These are phyloP conservation scores for Stachybotrys chlorohalonatus DNA, from an alignment of 2,329 filamentous ascomycete genomes.

Conservation along the genomic window DNA sequence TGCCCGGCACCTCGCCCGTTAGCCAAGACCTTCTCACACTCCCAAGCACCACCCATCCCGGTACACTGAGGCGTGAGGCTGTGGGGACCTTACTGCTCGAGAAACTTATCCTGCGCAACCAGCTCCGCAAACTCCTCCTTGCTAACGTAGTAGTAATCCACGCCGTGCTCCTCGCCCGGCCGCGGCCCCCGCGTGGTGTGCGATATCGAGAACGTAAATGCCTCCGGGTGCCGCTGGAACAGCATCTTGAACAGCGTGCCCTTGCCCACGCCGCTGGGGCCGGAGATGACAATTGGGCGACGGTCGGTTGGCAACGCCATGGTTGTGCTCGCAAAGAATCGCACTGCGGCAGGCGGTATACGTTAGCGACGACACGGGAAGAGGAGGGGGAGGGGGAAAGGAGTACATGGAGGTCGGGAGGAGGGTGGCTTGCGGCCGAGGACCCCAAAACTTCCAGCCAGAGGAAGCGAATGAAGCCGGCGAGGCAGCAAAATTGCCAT, in stretches of 20 bases:
- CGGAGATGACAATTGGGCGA: slow-evolving; percentile 68
- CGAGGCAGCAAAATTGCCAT: neutral
- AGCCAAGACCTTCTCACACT: neutral
- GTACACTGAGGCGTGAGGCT: neutral
- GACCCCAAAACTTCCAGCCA: neutral
- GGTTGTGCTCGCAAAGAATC: no score
- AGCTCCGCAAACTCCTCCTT: slow-evolving; percentile 58
- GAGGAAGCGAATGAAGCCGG: neutral
- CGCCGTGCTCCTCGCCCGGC: slow-evolving; percentile 64
- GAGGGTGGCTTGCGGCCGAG: neutral
- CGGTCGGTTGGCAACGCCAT: slow-evolving; percentile 28
- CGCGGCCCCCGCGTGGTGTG: slow-evolving; percentile 78
- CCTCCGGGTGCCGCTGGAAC: slow-evolving; percentile 45
- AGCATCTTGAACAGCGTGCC: slow-evolving; percentile 69
- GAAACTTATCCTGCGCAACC: slow-evolving; percentile 60
- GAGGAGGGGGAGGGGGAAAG: neutral
- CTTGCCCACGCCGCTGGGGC: slow-evolving; percentile 73
- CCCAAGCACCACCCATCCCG: neutral
- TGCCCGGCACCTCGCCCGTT: slow-evolving; percentile 1
- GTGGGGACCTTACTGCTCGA: slow-evolving; percentile 49
- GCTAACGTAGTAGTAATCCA: slow-evolving; percentile 72
- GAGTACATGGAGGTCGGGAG: neutral
- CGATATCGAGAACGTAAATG: slow-evolving; percentile 48
- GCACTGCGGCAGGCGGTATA: no score
- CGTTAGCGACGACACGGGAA: no score